Conservation (phyloP, 2,329 filamentous ascomycete species). For the Hirsutella rhossiliensis region DNA sequence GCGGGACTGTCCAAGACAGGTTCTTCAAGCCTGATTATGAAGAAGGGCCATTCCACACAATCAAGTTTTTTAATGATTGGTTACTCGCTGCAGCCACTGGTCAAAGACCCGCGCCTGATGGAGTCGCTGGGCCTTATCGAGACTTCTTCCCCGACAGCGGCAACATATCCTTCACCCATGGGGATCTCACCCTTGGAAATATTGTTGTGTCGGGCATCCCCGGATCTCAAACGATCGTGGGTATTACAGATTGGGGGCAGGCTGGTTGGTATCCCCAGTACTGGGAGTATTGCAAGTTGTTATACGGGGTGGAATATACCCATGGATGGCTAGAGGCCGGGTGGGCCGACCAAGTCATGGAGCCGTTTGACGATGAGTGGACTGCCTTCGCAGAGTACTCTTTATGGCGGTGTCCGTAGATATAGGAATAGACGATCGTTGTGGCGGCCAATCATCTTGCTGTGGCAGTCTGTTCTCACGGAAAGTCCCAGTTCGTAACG, state of each 20-base stretch:
- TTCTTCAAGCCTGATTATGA: conserved; percentile 10
- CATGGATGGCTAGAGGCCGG: conserved; percentile 9
- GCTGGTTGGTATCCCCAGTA: conserved; percentile 33
- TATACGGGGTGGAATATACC: conserved; percentile 6
- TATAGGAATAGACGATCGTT: no score
- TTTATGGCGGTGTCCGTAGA: conserved; percentile 7
- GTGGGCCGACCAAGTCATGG: conserved; percentile 10
- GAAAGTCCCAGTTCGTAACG: no score
- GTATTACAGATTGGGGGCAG: conserved; percentile 34
- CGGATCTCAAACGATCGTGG: conserved; percentile 16
- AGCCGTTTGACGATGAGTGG: conserved; percentile 6
- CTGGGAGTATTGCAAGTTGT: conserved; percentile 24
- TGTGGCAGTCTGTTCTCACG: no score
- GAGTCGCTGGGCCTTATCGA: conserved; percentile 4
- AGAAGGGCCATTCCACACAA: conserved; percentile 6
- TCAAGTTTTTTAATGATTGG: conserved; percentile 11
- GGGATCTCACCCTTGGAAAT: conserved; percentile 33
- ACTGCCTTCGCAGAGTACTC: conserved; percentile 6
- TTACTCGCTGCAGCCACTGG: conserved; percentile 9
- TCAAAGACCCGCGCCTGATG: conserved; percentile 4
- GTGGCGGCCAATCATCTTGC: no score
- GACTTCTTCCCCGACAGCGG: conserved; percentile 8
- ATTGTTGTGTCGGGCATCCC: conserved; percentile 25
- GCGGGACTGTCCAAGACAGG: conserved; percentile 10
- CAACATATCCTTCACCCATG: conserved; percentile 22